Conservation (phyloP, 1,284 basidiomycete species). For the Cutaneotrichosporon dermatis region DNA sequence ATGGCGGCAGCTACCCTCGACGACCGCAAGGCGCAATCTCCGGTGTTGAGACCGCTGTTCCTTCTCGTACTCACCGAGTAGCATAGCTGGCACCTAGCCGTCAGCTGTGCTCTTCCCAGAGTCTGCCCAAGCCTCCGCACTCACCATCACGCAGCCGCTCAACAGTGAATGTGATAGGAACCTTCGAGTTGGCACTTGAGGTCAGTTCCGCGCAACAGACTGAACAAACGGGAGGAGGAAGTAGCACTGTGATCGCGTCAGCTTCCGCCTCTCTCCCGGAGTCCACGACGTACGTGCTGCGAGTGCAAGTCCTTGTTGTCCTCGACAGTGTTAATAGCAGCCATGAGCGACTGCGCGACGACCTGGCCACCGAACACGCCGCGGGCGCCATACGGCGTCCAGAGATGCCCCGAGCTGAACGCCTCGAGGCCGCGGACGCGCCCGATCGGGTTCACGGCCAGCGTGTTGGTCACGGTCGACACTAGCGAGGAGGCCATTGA, state of each 20-base stretch:
- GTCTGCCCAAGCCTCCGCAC: neutral
- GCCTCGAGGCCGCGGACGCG: conserved; percentile 19
- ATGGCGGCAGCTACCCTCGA: no score
- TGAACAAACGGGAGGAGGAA: conserved; percentile 39
- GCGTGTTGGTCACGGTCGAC: conserved; percentile 16
- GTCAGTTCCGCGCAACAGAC: neutral
- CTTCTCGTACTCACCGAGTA: conserved; percentile 19
- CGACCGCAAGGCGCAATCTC: no score
- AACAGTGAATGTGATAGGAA: conserved; percentile 78
- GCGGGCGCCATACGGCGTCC: conserved; percentile 61
- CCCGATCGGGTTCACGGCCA: conserved; percentile 13
- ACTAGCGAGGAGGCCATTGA: conserved; percentile 13
- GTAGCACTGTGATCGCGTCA: conserved; percentile 31
- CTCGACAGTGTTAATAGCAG: conserved; percentile 70
- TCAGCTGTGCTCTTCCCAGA: no score
- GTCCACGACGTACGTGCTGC: no score
- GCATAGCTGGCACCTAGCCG: conserved; percentile 25
- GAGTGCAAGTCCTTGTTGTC: conserved; percentile 56
- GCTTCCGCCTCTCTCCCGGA: no score
- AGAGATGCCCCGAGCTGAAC: conserved; percentile 68
- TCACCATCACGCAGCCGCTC: conserved; percentile 70
- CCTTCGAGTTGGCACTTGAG: conserved; percentile 63
- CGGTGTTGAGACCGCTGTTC: no score
- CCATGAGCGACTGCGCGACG: conserved; percentile 77
- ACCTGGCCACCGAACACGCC: conserved; percentile 85